Evolutionary conservation across 345 rosid genomes (phyloP).

Genomic region (Eucalyptus decipiens): DNA sequence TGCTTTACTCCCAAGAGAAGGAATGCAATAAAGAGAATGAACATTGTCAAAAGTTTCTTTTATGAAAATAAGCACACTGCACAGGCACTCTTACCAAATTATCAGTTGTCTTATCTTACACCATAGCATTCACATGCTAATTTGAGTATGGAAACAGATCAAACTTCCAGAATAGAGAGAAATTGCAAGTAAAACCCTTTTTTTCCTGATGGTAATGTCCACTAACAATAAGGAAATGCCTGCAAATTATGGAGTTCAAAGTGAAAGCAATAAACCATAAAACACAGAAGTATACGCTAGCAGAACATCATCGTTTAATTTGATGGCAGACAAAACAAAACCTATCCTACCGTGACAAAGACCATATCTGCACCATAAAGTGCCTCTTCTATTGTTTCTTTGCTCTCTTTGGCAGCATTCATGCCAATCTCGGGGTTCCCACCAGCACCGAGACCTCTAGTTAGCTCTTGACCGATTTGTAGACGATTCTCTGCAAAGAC

Average conservation of each 20-base stretch:
- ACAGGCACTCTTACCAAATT: background rate
- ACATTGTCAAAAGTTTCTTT: background rate
- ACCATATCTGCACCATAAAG: slow-evolving; percentile 93
- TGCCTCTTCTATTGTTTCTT: slow-evolving; percentile 75
- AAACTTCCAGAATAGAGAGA: background rate
- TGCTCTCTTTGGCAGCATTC: slow-evolving; percentile 96
- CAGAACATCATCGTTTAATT: background rate
- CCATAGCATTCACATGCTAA: background rate
- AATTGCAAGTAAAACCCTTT: background rate
- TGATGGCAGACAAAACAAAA: background rate
- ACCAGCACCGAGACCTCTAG: slow-evolving; percentile 97
- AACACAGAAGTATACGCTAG: background rate
- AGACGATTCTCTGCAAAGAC: slow-evolving; percentile 63
- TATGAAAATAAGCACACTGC: background rate
- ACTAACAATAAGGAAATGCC: background rate
- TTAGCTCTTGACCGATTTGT: slow-evolving; percentile 91
- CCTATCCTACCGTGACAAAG: slow-evolving; percentile 69
- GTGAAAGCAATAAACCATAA: background rate
- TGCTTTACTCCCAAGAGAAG: background rate
- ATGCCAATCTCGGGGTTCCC: slow-evolving; percentile 98
- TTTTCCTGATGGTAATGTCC: background rate
- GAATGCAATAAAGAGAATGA: background rate
- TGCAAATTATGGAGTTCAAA: background rate
- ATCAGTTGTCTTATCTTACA: background rate
- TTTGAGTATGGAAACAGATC: background rate